Evolutionary conservation across 1,139 yeast species (phyloP), one percentile per base, ranked within the genome.

Genomic region (Debaryomycetaceae sp.): DNA sequence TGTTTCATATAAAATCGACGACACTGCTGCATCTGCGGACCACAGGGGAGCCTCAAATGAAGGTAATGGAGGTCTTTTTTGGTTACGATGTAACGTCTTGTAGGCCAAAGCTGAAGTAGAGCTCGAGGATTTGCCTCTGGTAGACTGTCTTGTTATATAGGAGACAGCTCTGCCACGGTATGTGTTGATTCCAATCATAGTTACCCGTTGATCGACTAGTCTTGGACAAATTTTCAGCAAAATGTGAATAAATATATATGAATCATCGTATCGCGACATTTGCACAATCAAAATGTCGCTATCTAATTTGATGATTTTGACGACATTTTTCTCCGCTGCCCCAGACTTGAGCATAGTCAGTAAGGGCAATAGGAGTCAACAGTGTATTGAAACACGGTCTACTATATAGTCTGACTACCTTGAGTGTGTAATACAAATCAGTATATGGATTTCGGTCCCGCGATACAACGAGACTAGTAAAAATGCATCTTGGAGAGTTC

Each of bases 31-130:
- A 52, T 87, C 87, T 22, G 96, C 95, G 28, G 95, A 85, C 96
- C 98, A 88, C 56, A 79, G 79, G 45, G 98, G 98, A 15, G 96
- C 83, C 50, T 89, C 97, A 51, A 91, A 74, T n/a, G 95, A 86
- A 43, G 98, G 98, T 52, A 92, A 76, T 33, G 95, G 87, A 31
- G 98, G 98, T 61, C 92, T 82, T 55, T 79, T 81, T 55, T 83
- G 86, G 62, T 88, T 87, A 56, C 87, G 80, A 65, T 89, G 96
- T 50, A 91, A 73, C 30, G 88, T 84, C 67, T 92, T 92, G 72
- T 92, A 92, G 13, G 97, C 96, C 63, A 92, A 72, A 3, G 98
- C 98, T 18, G 96, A 82, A n/a, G 96, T 89, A 22, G 96, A 87
- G 33, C 87, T 78, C 19, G 69, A 58, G 33, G 56, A 56, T 47